phyloP scores from a whole-genome alignment of 441 rosid species.

The Aquilaria agallochum region DNA sequence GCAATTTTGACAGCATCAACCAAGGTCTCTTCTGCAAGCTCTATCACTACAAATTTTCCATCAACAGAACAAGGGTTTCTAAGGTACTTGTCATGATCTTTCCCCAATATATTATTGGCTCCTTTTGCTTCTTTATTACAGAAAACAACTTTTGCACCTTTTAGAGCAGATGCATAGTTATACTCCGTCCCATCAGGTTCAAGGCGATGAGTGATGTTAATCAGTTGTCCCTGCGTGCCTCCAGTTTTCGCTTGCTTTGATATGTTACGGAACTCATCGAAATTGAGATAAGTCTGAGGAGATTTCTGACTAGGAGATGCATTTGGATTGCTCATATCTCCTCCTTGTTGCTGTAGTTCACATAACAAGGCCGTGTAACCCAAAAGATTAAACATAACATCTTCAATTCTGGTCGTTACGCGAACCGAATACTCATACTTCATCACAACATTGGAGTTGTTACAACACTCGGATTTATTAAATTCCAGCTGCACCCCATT shows the following conservation, averaged over 20 bases:
- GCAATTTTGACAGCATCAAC: slow-evolving; percentile 82
- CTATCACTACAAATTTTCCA: slow-evolving; percentile 72
- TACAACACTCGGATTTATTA: slow-evolving; percentile 27
- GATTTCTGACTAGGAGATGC: slow-evolving; percentile 26
- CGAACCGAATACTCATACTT: slow-evolving; percentile 36
- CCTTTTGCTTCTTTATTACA: slow-evolving; percentile 90
- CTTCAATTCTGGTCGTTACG: slow-evolving; percentile 34
- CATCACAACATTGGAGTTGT: slow-evolving; percentile 29
- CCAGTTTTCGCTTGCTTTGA: slow-evolving; percentile 40
- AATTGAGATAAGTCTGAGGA: slow-evolving; percentile 43
- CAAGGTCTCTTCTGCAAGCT: slow-evolving; percentile 77
- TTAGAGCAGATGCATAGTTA: slow-evolving; percentile 69
- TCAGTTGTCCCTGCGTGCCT: slow-evolving; percentile 31
- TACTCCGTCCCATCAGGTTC: slow-evolving; percentile 86
- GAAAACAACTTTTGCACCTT: slow-evolving; percentile 82
- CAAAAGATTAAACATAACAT: slow-evolving; percentile 40
- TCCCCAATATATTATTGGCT: slow-evolving; percentile 72
- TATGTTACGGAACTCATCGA: slow-evolving; percentile 51
- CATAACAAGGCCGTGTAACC: slow-evolving; percentile 47
- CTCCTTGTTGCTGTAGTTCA: slow-evolving; percentile 20
- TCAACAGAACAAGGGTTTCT: slow-evolving; percentile 80
- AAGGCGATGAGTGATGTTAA: slow-evolving; percentile 64
- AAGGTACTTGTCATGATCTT: slow-evolving; percentile 75
- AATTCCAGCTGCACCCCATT: slow-evolving; percentile 32
- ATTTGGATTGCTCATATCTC: slow-evolving; percentile 12